Base-by-base conservation (phyloP, 805 yeast species). In the Scheffersomyces spartinae region DNA sequence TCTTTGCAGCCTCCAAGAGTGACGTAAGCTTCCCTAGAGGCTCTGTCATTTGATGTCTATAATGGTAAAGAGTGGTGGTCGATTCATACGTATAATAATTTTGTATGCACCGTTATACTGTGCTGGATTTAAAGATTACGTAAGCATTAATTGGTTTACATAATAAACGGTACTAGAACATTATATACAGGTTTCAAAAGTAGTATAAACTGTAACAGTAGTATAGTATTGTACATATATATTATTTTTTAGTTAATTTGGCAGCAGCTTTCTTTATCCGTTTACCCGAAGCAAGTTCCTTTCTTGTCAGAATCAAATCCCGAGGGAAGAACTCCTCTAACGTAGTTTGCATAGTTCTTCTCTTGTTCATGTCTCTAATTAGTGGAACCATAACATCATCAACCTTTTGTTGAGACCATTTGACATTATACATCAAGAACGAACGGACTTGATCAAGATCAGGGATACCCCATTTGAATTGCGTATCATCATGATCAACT, bases 391-490 rank as follows among this genome's bases (percentile, higher is more conserved):
- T 55, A 3, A 85, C 75, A 40, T 82, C 86, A 42, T 88, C 94
- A 3, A 83, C 76, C 31, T 71, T 65, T 6, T 65, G 74, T 39
- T 72, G 73, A 3, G 67, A 55, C 96, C 99, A 93, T 3, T 86
- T 85, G 6, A 85, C 73, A 23, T 71, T 71, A 23, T 53, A 59
- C 66, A 68, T 68, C 47, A 91, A 56, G 38, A 69, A 86, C 1
- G 70, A 60, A 16, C 96, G 55, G 26, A 91, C 55, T 36, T 71
- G 73, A 39, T 85, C 96, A 31, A 86, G 51, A 45, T 82, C 84
- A 0, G 96, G 95, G 2, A 61, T 53, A 0, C 96, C 97, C 98
- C 98, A 91, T 24, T 68, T 68, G 51, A 91, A 86, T 28, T 67
- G 64, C 0, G 86, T 79, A 23, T 57, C 55, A 45, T 86, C 95